A percentile compares a stretch with the other conserved stretches of the same genome.
phyloP scores from a whole-genome alignment of 306 rosid species.

The Rosa persica region DNA sequence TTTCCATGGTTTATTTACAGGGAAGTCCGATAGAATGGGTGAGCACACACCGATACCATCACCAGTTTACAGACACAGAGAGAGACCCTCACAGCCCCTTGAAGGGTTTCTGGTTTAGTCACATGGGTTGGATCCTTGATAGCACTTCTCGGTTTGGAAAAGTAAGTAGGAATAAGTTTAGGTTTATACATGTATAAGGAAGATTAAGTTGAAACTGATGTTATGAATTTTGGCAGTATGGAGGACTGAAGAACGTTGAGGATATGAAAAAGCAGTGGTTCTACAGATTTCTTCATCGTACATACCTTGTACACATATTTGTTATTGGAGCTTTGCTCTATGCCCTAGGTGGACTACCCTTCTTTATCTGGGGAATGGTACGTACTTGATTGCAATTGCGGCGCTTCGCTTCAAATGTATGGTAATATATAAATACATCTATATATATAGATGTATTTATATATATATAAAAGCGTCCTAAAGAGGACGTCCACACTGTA shows the following conservation, averaged over 20 bases:
- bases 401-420: too few species aligned
- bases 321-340: constrained; percentile 52
- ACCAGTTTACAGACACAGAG: background rate
- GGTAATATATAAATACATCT: too few species aligned
- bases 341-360: constrained; percentile 67
- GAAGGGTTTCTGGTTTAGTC: constrained; percentile 8
- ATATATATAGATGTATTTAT: background rate
- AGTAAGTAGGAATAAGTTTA: background rate
- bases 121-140: background rate
- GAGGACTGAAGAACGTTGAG: constrained; percentile 3
- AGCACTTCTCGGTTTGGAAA: background rate
- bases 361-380: constrained; percentile 78
- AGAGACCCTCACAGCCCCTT: constrained; percentile 1
- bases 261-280: constrained; percentile 52
- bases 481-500: too few species aligned
- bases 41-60: constrained; percentile 9
- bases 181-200: too few species aligned
- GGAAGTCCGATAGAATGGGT: constrained; percentile 10
- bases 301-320: constrained; percentile 57
- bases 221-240: background rate
- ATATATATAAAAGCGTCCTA: too few species aligned
- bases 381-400: background rate
- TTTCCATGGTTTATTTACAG: background rate
- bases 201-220: background rate
- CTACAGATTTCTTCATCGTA: constrained; percentile 55